phyloP scores from a whole-genome alignment of 257 asterid species.

The Anisodus acutangulus region DNA sequence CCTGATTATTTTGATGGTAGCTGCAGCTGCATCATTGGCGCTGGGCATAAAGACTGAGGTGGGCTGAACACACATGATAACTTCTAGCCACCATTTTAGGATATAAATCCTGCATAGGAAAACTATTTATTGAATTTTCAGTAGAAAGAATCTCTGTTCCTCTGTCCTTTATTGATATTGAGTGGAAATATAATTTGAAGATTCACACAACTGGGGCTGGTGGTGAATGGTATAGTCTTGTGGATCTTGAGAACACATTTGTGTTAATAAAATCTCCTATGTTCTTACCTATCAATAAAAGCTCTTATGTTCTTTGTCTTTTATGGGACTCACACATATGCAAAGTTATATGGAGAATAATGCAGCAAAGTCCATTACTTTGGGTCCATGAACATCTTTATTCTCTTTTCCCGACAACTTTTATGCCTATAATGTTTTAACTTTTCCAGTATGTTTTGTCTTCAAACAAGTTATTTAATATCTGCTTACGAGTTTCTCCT shows the following conservation, averaged over 20 bases:
- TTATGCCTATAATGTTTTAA: not conserved
- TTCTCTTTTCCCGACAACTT: not conserved
- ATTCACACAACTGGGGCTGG: not conserved
- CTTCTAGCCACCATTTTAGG: constrained; percentile 2
- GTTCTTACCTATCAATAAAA: constrained; percentile 11
- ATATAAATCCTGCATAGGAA: not conserved
- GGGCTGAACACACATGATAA: constrained; percentile 27
- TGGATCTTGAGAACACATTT: constrained; percentile 8
- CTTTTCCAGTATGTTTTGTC: constrained; percentile 22
- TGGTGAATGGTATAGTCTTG: not conserved
- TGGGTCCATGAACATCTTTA: constrained; percentile 13
- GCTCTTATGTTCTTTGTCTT: not conserved
- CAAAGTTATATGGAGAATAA: not conserved
- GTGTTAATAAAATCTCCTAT: not conserved
- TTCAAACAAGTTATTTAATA: constrained; percentile 4
- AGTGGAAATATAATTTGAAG: constrained; percentile 7
- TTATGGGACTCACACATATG: not conserved
- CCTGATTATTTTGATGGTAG: constrained; percentile 89
- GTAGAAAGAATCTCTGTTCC: constrained; percentile 15
- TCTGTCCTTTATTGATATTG: not conserved
- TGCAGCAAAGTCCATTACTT: constrained; percentile 1
- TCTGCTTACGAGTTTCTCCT: not conserved
- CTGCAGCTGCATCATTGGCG: constrained; percentile 97
- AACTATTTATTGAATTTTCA: constrained; percentile 11
- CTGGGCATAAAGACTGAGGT: constrained; percentile 97